Evolutionary conservation across 2,329 filamentous ascomycete genomes (phyloP), one percentile per base, ranked within the genome.

Genomic region (Rachicladosporium sp.): DNA sequence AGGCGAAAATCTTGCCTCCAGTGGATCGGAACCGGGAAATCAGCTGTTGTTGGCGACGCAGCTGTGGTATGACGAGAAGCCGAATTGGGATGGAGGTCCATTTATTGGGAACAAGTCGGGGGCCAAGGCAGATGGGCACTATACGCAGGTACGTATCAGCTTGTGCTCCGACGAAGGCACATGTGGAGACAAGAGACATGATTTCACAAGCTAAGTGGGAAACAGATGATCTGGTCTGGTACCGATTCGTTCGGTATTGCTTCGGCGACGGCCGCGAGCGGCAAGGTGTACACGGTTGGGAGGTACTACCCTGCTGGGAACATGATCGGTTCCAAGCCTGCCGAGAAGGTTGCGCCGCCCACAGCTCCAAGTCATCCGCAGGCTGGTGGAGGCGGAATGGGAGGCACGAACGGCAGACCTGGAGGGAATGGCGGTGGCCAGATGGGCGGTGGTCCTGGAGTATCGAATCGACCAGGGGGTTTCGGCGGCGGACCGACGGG

Each of bases 191-290:
- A 19, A 19, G 15, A 19, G 15, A 19, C 15, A 19, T 19, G 15
- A 19, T 19, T 19, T 19, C 5, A 19, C 15, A 19, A 19, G 15
- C 15, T 19, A 19, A 19, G 15, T 19, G 15, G 15, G 15, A 19
- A 19, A 19, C 15, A 19, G 38, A 40, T 40, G 38, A 35, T 47
- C 13, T 47, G 43, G 45, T 29, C 40, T 31, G 15, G 10, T 4
- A 42, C 41, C 6, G 42, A 35, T 8, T 38, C 40, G n/a, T 27
- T 48, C 10, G 46, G 46, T 6, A 43, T 46, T 38, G 46, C 37
- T 13, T 35, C 37, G 34, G 46, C 41, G n/a, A 29, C 32, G 15
- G 29, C 39, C 4, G 29, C 37, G 10, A 37, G 36, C 4, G 46
- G 43, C 23, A 13, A 31, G 10, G 39, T 37, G 8, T 48, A 46